Evolutionary conservation across 1,284 basidiomycete genomes (phyloP), one percentile per base, ranked within the genome.

Genomic region (Phylloporus sp.): DNA sequence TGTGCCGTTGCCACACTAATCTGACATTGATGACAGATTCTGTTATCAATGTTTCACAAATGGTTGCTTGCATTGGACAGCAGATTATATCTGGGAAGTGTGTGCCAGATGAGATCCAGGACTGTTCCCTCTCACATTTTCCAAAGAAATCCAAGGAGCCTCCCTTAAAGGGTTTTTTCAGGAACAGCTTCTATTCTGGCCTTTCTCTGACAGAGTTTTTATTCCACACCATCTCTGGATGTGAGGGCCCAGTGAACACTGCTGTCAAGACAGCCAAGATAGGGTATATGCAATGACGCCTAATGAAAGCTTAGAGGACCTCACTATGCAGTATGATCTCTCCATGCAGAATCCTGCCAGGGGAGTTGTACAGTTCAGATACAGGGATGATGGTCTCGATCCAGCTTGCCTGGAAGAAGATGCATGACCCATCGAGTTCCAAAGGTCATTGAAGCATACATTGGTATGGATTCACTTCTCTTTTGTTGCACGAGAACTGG

Each of bases 181-280:
- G 96, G 54, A 99, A 98, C 78, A 94, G 92, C 77, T 99, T 99
- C 85, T 99, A 92, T 80, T 90, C 92, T 11, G 98, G 98, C 40
- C 82, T 99, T n/a, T 85, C 89, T 0, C 94, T 98, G 0, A 97
- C 97, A 17, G 98, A 99, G 75, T 99, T 99, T 81, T 78, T 99
- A 61, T 99, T 99, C 84, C 98, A 99, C 80, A 98, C 96, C 65
- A 98, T 99, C 72, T 98, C 97, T n/a, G 28, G 98, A 69, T 92
- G 98, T 76, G 98, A 99, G 81, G 98, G 98, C 80, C 81, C 99
- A 52, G 97, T 99, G 73, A 98, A 99, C 81, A 99, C 98, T 0
- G 98, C 98, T 29, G 98, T 99, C 78, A 99, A 99, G 81, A 99
- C 98, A 1, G 98, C 98, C 24, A 98, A 99, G 79, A 99, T 98